Evolutionary conservation across 306 rosid genomes (phyloP).

Genomic region (Coriaria nepalensis): DNA sequence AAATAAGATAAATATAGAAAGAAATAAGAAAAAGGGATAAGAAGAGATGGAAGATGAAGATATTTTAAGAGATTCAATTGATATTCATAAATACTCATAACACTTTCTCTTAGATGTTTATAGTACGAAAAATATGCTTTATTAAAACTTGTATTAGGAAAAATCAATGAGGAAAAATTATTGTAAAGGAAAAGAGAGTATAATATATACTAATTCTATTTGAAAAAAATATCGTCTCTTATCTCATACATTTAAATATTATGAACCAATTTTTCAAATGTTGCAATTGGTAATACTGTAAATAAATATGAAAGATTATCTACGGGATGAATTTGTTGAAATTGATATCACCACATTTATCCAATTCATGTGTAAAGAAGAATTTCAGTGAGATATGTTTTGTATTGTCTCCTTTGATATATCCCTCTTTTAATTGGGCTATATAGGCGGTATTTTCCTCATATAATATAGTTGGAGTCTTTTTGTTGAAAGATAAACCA

Average conservation of each 20-base stretch:
- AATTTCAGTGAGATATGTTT: constrained; percentile 7
- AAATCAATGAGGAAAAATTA: neutral
- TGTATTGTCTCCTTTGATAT: neutral
- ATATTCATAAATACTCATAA: too few species aligned
- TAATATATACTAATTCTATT: neutral
- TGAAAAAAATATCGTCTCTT: neutral
- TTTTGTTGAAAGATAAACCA: neutral
- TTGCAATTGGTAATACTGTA: neutral
- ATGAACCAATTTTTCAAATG: neutral
- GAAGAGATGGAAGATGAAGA: too few species aligned
- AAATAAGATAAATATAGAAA: too few species aligned
- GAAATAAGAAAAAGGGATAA: too few species aligned
- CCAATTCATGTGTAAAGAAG: too few species aligned
- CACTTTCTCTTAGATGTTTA: neutral
- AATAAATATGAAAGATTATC: neutral
- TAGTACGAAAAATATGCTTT: too few species aligned
- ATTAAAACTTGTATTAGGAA: neutral
- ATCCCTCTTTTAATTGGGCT: neutral
- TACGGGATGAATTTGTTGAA: neutral
- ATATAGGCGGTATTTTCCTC: neutral
- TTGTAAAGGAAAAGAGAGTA: neutral
- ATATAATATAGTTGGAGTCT: too few species aligned
- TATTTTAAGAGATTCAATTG: too few species aligned
- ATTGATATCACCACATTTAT: neutral
- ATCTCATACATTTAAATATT: neutral